These are phyloP conservation scores for Basidiobolus meristosporus DNA, from an alignment of 371 early-diverging fungal species.

Conservation along the genomic window DNA sequence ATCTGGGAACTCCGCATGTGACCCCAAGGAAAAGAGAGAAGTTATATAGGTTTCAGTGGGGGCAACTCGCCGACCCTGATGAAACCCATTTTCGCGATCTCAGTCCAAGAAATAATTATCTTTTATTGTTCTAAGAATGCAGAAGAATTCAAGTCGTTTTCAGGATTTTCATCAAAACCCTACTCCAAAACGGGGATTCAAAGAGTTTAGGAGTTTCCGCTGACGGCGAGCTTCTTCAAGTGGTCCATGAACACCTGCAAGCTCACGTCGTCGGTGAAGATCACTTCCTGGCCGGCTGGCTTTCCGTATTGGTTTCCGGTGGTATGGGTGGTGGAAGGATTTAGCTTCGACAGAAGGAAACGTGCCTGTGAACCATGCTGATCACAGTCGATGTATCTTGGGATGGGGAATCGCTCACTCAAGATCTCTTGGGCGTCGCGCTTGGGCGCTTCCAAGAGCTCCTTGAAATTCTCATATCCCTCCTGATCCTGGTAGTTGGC, in stretches of 20 bases:
- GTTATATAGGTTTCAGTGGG: too few species aligned
- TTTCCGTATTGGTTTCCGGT: slow-evolving; percentile 43
- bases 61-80: too few species aligned
- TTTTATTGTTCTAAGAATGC: too few species aligned
- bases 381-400: slow-evolving; percentile 95
- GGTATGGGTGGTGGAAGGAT: slow-evolving; percentile 91
- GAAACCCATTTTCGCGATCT: too few species aligned
- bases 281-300: slow-evolving; percentile 47
- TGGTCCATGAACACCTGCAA: slow-evolving; percentile 95
- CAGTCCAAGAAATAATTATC: too few species aligned
- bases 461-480: slow-evolving; percentile 88
- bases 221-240: slow-evolving; percentile 56
- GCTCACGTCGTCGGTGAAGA: slow-evolving; percentile 95
- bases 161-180: too few species aligned
- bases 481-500: slow-evolving; percentile 79
- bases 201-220: slow-evolving; percentile 3
- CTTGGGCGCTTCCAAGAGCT: slow-evolving; percentile 77
- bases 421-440: slow-evolving; percentile 81
- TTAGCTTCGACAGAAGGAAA: slow-evolving; percentile 95
- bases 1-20: too few species aligned
- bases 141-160: too few species aligned
- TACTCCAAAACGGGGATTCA: too few species aligned
- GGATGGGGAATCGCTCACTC: slow-evolving; percentile 91
- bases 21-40: too few species aligned
- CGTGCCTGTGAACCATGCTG: slow-evolving; percentile 98